Percentiles rank a stretch among this genome's conserved stretches.
Conservation (phyloP, 202 grass and related monocot genomes). For the Alloteropsis angusta region DNA sequence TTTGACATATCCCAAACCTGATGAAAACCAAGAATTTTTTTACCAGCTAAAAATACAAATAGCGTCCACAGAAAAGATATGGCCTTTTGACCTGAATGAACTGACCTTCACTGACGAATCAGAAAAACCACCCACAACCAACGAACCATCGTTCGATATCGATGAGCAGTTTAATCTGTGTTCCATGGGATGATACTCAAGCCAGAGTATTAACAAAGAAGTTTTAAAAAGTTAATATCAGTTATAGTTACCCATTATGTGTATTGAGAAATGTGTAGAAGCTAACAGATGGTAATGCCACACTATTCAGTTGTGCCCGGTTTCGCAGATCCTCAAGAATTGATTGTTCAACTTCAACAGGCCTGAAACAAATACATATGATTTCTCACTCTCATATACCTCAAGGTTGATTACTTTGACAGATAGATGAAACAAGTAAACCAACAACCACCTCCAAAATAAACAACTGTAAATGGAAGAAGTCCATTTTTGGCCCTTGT, state of each 20-base stretch:
- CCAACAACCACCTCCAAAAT: background rate
- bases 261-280: constrained; percentile 96
- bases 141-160: constrained; percentile 86
- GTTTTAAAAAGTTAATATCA: constrained; percentile 14
- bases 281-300: constrained; percentile 87
- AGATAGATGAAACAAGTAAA: too few relatives aligned
- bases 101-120: constrained; percentile 94
- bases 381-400: background rate
- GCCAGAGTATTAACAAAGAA: background rate
- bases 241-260: constrained; percentile 74
- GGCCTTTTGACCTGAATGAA: background rate
- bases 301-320: constrained; percentile 69
- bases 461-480: background rate
- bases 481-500: too few relatives aligned
- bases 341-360: constrained; percentile 71
- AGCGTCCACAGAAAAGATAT: background rate
- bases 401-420: background rate
- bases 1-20: constrained; percentile 99
- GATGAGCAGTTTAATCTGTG: constrained; percentile 90
- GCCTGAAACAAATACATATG: constrained; percentile 52
- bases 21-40: constrained; percentile 18
- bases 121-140: constrained; percentile 97
- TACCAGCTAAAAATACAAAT: constrained; percentile 29
- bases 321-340: constrained; percentile 85
- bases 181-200: constrained; percentile 25